Base-by-base conservation (phyloP, 345 rosid species). In the Eucalyptus polyanthemos region DNA sequence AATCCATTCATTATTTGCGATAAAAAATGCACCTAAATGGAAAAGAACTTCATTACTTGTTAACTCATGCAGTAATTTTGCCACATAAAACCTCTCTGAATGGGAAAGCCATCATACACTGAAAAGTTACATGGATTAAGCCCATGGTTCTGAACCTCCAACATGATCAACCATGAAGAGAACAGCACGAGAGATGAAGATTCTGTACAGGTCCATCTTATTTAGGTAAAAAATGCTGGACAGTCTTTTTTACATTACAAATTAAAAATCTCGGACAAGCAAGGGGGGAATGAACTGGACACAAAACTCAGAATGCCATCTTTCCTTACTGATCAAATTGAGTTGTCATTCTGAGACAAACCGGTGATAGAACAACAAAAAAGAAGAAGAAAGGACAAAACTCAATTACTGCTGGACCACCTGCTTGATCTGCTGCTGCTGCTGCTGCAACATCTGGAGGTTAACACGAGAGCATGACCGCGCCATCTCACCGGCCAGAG, bases 391-490 rank as follows among this genome's bases (percentile, higher is more conserved):
- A 76, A 44, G 47, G 12, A 72, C 31, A 51, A 40, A 10, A 51
- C 24, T 34, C 11, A 40, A n/a, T 88, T 88, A 86, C 90, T 87
- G 92, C 56, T 90, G 93, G 60, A 93, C 86, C 51, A 91, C 50
- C 76, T 86, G 90, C 76, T 87, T 89, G 80, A 86, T 89, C 88
- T 90, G 92, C 16, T 81, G n/a, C 56, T 89, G 92, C 15, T 34
- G 34, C 34, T 34, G 92, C 15, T 76, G 85, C 89, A 90, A 29
- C 58, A 90, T 88, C 91, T 91, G 94, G 87, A 91, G 89, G 87
- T 92, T 94, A 76, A 92, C 86, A 1, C 89, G 92, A 1, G 97
- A 94, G 90, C 99, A 95, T 5, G 97, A 92, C 58, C 95, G 92
- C 49, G 88, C 90, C 88, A 92, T 89, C 60, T 93, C 97, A 3